Base-by-base conservation (phyloP, 345 rosid species). In the Eucalyptus pumila region DNA sequence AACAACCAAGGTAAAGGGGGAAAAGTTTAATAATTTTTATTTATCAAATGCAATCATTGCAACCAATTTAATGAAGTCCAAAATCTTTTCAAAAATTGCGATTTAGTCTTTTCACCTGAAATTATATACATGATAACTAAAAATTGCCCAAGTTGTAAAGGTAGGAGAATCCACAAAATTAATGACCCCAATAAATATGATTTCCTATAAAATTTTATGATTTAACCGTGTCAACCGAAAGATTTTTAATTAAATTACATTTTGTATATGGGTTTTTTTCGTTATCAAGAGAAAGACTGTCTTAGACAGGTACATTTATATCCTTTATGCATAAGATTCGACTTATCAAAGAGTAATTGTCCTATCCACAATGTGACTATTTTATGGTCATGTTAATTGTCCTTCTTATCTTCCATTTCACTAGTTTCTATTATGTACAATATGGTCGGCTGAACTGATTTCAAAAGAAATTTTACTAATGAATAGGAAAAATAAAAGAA, bases 301-400 rank as follows among this genome's bases (percentile, higher is more conserved):
- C 69, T 30, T 62, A 30, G 5, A 62, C 1, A 13, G 2, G 8
- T 30, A 30, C 8, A 12, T 27, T 27, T 62, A 62, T 60, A 56
- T 56, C 30, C 30, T 24, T 5, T 24, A 23, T 10, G 30, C 14
- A 24, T 24, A 24, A 24, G 6, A 26, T 10, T 58, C 13, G 3
- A 56, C 30, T 52, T 1, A 52, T 96, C 14, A 99, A 97, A 3
- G 24, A 19, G 58, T 52, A 8, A 52, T 19, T 52, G 23, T 8
- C 30, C n/a, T 24, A 11, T 58, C 6, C 65, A 58, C 6, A 58
- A 5, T 2, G 6, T 58, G 14, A 58, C 1, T 10, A 58, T 9
- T 58, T 26, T 24, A 58, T 24, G 65, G 65, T 26, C 3, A 5
- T 8, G 58, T 52, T 8, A 4, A 52, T 52, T 52, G 58, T 52